These are phyloP conservation scores for Fusarium buxicola DNA, from an alignment of 2,329 filamentous ascomycete species.

Conservation along the genomic window DNA sequence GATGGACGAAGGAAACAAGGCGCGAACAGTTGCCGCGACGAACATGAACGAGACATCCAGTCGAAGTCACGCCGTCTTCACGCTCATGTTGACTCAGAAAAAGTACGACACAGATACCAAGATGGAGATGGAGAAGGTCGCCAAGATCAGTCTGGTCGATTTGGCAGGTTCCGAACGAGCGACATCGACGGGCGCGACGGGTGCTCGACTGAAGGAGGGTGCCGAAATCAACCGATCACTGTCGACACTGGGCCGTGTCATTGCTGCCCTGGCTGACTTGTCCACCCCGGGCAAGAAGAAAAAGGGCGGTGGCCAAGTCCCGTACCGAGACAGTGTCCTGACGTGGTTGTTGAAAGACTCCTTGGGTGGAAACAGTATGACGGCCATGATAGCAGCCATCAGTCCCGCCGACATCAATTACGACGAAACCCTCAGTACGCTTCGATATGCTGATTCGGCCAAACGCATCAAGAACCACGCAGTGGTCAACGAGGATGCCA, in stretches of 20 bases:
- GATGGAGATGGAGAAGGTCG: slow-evolving; percentile 97
- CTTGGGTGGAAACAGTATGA: slow-evolving; percentile 98
- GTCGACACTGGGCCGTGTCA: slow-evolving; percentile 96
- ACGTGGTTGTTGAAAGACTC: slow-evolving; percentile 99
- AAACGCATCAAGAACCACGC: slow-evolving; percentile 99
- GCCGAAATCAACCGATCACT: slow-evolving; percentile 98
- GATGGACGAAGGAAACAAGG: slow-evolving; percentile 99
- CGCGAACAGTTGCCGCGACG: slow-evolving; percentile 94
- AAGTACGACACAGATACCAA: slow-evolving; percentile 90
- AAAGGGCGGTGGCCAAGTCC: slow-evolving; percentile 77
- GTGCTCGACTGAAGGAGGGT: slow-evolving; percentile 94
- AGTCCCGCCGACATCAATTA: slow-evolving; percentile 99
- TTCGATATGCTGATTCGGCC: slow-evolving; percentile 96
- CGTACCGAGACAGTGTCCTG: slow-evolving; percentile 95
- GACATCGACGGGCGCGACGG: slow-evolving; percentile 95
- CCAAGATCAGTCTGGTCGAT: slow-evolving; percentile 98
- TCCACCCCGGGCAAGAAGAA: slow-evolving; percentile 88
- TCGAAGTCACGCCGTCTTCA: slow-evolving; percentile 98
- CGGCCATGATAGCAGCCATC: slow-evolving; percentile 99
- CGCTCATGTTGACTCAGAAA: slow-evolving; percentile 94
- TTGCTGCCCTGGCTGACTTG: slow-evolving; percentile 92
- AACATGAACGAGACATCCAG: slow-evolving; percentile 99
- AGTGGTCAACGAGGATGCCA: slow-evolving; percentile 98
- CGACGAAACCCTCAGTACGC: slow-evolving; percentile 94
- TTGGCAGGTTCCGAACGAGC: slow-evolving; percentile 97